Conservation (phyloP, 2,329 filamentous ascomycete species). For the Trichoderma koningiopsis region DNA sequence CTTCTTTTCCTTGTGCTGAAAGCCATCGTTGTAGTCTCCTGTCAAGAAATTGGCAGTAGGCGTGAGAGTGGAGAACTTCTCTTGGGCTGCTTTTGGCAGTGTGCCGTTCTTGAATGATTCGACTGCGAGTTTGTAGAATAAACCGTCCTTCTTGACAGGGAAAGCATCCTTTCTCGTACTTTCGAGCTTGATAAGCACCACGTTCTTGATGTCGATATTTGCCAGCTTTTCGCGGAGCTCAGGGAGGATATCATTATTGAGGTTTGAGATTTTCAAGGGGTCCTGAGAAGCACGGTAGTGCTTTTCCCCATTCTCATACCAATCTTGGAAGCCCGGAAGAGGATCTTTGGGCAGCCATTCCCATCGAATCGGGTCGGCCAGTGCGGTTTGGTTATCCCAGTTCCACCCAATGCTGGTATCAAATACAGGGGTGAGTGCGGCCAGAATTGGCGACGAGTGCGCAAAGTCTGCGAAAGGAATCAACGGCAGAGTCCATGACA, state of each 20-base stretch:
- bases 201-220: slow-evolving; percentile 43
- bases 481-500: slow-evolving; percentile 40
- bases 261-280: slow-evolving; percentile 45
- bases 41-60: slow-evolving; percentile 39
- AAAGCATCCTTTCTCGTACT: slow-evolving; percentile 49
- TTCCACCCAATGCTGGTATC: slow-evolving; percentile 31
- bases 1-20: slow-evolving; percentile 31
- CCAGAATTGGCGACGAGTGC: slow-evolving; percentile 34
- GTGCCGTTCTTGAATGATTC: slow-evolving; percentile 38
- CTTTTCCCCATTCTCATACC: slow-evolving; percentile 31
- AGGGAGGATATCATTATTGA: slow-evolving; percentile 38
- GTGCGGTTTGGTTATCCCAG: slow-evolving; percentile 38
- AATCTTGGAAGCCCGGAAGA: slow-evolving; percentile 35
- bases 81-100: slow-evolving; percentile 38
- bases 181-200: slow-evolving; percentile 46
- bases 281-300: slow-evolving; percentile 43
- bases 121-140: slow-evolving; percentile 40
- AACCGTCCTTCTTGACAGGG: slow-evolving; percentile 44
- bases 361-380: slow-evolving; percentile 30
- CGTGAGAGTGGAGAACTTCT: slow-evolving; percentile 35
- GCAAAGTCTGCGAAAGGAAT: slow-evolving; percentile 39
- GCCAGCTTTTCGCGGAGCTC: slow-evolving; percentile 33
- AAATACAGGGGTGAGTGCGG: slow-evolving; percentile 31
- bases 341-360: slow-evolving; percentile 36
- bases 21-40: slow-evolving; percentile 40